These are phyloP conservation scores for Parsonsia alboflavescens DNA, from an alignment of 257 asterid species.

Conservation along the genomic window DNA sequence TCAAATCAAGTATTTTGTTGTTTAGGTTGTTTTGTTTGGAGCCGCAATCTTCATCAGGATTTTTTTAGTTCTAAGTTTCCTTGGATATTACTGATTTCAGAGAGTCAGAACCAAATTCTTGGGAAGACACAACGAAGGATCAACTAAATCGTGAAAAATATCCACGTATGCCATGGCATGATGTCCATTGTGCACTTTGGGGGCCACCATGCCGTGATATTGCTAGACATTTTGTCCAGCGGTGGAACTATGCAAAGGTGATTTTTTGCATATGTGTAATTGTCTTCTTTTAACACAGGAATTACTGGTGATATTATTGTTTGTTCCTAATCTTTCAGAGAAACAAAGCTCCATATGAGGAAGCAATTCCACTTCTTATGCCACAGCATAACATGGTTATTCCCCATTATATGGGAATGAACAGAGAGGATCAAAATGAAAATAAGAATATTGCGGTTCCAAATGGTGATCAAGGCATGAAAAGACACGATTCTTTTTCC, in stretches of 20 bases:
- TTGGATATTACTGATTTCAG: constrained; percentile 40
- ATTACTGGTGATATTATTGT: constrained; percentile 23
- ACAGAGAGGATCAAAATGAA: constrained; percentile 35
- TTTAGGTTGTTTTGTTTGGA: neutral
- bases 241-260: constrained; percentile 90
- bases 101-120: constrained; percentile 93
- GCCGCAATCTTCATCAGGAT: neutral
- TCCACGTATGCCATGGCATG: constrained; percentile 99
- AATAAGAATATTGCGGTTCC: constrained; percentile 21
- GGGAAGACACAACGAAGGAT: constrained; percentile 96
- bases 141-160: constrained; percentile 64
- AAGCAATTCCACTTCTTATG: constrained; percentile 84
- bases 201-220: constrained; percentile 95
- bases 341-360: constrained; percentile 83
- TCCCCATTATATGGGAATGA: constrained; percentile 86
- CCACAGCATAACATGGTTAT: constrained; percentile 99
- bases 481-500: constrained; percentile 53
- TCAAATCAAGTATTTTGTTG: neutral
- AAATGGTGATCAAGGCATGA: constrained; percentile 27
- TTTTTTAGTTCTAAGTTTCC: constrained; percentile 22
- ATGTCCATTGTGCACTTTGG: constrained; percentile 97
- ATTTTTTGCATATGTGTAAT: neutral
- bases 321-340: constrained; percentile 51
- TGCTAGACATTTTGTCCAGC: constrained; percentile 93
- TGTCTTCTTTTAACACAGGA: neutral